A percentile compares a stretch with the other conserved stretches of the same genome.
Conservation (phyloP, 768 basidiomycete species). For the Hygrophorus russula region DNA sequence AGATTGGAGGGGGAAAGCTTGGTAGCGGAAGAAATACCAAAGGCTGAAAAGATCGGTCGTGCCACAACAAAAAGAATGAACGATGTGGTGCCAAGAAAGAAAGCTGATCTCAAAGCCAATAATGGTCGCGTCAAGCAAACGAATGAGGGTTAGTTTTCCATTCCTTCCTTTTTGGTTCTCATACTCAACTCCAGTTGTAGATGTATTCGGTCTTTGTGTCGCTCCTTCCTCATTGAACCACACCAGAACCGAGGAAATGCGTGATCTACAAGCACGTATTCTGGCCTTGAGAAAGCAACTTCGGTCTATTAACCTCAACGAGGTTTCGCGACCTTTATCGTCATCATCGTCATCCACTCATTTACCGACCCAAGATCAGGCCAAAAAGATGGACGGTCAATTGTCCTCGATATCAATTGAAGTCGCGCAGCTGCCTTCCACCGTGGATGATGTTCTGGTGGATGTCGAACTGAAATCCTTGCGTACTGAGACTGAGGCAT, state of each 20-base stretch:
- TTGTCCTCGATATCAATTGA: constrained; percentile 36
- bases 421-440: constrained; percentile 33
- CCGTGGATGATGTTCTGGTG: constrained; percentile 26
- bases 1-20: constrained; percentile 15
- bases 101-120: background rate
- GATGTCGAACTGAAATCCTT: constrained; percentile 56
- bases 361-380: constrained; percentile 42
- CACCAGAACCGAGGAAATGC: constrained; percentile 26
- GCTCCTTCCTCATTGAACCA: constrained; percentile 23
- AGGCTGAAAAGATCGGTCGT: too few species aligned
- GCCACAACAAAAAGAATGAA: background rate
- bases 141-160: background rate
- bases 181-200: constrained; percentile 18
- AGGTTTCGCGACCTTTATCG: constrained; percentile 33
- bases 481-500: constrained; percentile 43
- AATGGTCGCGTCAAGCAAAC: background rate
- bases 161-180: too few species aligned
- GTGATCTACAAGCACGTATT: constrained; percentile 38
- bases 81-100: background rate
- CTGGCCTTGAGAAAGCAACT: constrained; percentile 47
- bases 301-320: constrained; percentile 48
- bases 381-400: constrained; percentile 32
- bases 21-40: constrained; percentile 8
- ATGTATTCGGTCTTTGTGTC: constrained; percentile 44
- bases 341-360: constrained; percentile 24